Evolutionary conservation across 148 eudicot species (phyloP).

Genomic region (Vaccinium macrocarpon): DNA sequence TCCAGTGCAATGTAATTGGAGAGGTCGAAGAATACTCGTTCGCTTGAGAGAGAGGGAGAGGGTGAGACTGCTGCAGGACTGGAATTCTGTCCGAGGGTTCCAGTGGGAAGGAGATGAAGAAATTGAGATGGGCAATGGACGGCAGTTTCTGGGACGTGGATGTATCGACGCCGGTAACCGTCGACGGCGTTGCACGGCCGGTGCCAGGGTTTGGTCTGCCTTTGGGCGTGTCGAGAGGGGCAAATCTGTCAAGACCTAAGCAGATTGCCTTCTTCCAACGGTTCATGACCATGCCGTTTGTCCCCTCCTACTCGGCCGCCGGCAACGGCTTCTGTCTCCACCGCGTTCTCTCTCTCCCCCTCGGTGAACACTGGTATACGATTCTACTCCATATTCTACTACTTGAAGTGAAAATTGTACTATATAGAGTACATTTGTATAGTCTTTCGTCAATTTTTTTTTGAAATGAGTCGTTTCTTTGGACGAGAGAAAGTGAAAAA

Average conservation of each 20-base stretch:
- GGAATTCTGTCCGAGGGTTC: neutral
- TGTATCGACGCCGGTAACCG: constrained; percentile 67
- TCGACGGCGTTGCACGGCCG: constrained; percentile 70
- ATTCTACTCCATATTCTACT: neutral
- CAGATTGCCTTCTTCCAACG: constrained; percentile 74
- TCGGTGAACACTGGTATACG: constrained; percentile 47
- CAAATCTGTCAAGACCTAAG: constrained; percentile 57
- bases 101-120: constrained; percentile 34
- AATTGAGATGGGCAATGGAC: constrained; percentile 77
- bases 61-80: neutral
- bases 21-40: no score
- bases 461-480: no score
- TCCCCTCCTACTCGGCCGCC: constrained; percentile 49
- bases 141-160: constrained; percentile 73
- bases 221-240: constrained; percentile 60
- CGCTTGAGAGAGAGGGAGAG: neutral
- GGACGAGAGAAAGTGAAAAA: neutral
- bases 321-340: constrained; percentile 54
- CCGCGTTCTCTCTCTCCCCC: constrained; percentile 54
- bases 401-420: neutral
- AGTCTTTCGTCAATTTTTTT: no score
- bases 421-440: neutral
- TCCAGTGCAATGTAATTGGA: no score
- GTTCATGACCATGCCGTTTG: constrained; percentile 63
- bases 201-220: constrained; percentile 54